Evolutionary conservation across 805 yeast genomes (phyloP).

Genomic region (Myxozyma kluyveri): DNA sequence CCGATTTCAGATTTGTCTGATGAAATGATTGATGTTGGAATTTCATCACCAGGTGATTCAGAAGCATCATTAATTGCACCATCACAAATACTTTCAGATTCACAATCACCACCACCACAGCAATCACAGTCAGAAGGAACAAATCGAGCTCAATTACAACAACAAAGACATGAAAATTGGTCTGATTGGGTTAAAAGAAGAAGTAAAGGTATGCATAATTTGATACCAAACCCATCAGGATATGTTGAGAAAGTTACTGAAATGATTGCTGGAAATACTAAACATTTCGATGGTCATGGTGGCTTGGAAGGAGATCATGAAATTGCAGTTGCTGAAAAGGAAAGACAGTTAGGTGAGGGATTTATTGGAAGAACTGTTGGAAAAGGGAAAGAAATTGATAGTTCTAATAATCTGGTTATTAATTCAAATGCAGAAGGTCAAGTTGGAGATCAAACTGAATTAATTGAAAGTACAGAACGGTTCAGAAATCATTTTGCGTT

Average conservation of each 20-base stretch:
- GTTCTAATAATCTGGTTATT: background rate
- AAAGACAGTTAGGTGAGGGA: too few species aligned
- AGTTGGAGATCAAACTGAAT: slow-evolving; percentile 13
- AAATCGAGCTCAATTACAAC: background rate
- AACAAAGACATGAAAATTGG: slow-evolving; percentile 21
- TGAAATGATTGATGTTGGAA: slow-evolving; percentile 21
- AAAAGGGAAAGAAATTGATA: too few species aligned
- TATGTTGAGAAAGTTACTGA: slow-evolving; percentile 40
- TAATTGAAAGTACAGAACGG: slow-evolving; percentile 48
- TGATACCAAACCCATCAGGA: slow-evolving; percentile 22
- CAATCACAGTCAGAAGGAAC: background rate
- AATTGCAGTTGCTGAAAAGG: slow-evolving; percentile 32
- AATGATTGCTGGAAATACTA: slow-evolving; percentile 61
- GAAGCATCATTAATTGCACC: background rate
- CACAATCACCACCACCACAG: slow-evolving; percentile 7
- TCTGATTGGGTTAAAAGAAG: slow-evolving; percentile 31
- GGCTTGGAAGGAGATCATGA: slow-evolving; percentile 50
- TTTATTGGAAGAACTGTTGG: too few species aligned
- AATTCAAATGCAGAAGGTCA: slow-evolving; percentile 30
- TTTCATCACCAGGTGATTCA: background rate
- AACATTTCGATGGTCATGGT: slow-evolving; percentile 51
- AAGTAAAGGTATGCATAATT: slow-evolving; percentile 24
- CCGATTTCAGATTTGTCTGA: slow-evolving; percentile 16
- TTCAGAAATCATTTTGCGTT: slow-evolving; percentile 68
- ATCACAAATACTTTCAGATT: too few species aligned